phyloP scores from a whole-genome alignment of 306 rosid genomes.

The Prunus fruticosa region DNA sequence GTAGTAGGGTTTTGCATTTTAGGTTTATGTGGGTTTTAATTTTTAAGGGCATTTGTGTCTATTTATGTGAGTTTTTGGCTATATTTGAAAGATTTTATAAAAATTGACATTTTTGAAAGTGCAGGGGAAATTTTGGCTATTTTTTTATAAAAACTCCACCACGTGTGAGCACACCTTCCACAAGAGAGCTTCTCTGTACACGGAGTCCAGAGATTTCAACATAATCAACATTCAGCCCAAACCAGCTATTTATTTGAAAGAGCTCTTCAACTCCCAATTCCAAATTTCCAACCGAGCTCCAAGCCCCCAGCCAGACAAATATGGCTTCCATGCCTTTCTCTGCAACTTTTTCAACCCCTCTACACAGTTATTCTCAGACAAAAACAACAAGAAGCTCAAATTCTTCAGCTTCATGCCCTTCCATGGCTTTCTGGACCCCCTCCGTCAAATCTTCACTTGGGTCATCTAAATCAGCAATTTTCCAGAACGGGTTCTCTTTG shows the following conservation, averaged over 20 bases:
- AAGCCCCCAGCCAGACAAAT: neutral
- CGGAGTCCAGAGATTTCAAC: neutral
- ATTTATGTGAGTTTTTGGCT: too few species aligned
- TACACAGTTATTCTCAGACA: constrained; percentile 20
- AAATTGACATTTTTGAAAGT: too few species aligned
- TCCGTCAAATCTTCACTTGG: constrained; percentile 48
- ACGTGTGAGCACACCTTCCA: constrained; percentile 35
- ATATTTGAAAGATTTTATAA: too few species aligned
- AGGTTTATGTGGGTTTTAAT: too few species aligned
- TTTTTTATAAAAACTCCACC: too few species aligned
- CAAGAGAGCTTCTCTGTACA: neutral
- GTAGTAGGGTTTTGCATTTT: too few species aligned
- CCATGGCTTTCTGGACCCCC: constrained; percentile 35
- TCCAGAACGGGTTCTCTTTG: constrained; percentile 39
- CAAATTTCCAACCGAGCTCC: neutral
- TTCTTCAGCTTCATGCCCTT: constrained; percentile 28
- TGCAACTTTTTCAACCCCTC: constrained; percentile 38
- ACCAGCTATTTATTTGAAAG: neutral
- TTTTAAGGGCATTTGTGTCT: too few species aligned
- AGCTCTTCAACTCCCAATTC: neutral
- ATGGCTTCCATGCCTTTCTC: constrained; percentile 63
- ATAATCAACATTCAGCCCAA: neutral
- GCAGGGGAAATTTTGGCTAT: too few species aligned
- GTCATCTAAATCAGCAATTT: constrained; percentile 59
- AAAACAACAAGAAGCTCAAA: constrained; percentile 29